Percentiles rank a stretch among this genome's conserved stretches.
phyloP scores from a whole-genome alignment of 2,329 filamentous ascomycete genomes.

The Aspergillus sp. region DNA sequence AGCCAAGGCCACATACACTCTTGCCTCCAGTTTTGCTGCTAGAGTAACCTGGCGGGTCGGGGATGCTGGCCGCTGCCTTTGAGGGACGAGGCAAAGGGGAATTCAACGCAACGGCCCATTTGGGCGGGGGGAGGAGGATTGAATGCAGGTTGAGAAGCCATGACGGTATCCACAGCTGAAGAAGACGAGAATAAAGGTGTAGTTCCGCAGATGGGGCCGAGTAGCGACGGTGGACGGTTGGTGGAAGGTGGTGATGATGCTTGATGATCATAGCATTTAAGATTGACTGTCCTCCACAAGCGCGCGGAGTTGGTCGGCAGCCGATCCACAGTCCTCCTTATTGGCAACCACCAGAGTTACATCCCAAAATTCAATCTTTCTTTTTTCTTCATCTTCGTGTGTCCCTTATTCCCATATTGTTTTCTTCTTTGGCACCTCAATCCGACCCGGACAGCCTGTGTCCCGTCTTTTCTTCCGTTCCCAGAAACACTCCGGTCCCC shows the following conservation, averaged over 20 bases:
- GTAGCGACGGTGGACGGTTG: no score
- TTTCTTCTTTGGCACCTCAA: no score
- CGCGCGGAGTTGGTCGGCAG: slow-evolving; percentile 17
- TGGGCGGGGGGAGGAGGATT: slow-evolving; percentile 52
- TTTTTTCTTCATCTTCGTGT: slow-evolving; percentile 1
- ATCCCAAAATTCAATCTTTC: slow-evolving; percentile 3
- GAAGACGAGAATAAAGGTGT: no score
- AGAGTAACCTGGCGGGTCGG: slow-evolving; percentile 83
- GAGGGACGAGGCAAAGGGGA: slow-evolving; percentile 66
- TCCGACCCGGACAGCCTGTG: no score
- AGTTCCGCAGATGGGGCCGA: no score
- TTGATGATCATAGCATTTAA: slow-evolving; percentile 1
- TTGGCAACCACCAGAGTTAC: slow-evolving; percentile 8
- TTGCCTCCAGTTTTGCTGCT: slow-evolving; percentile 45
- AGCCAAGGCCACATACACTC: slow-evolving; percentile 4
- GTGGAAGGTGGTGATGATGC: not conserved
- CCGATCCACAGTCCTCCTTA: slow-evolving; percentile 16
- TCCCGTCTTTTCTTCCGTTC: no score
- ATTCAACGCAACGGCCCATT: slow-evolving; percentile 80
- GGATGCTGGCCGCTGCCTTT: slow-evolving; percentile 54
- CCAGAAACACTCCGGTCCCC: no score
- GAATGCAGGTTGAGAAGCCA: slow-evolving; percentile 16
- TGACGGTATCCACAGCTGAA: slow-evolving; percentile 9
- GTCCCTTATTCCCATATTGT: not conserved
- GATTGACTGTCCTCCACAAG: slow-evolving; percentile 18